Percentiles rank a stretch among this genome's conserved stretches.
Conservation (phyloP, 176 grass and related monocot genomes). For the Phragmites australis region DNA sequence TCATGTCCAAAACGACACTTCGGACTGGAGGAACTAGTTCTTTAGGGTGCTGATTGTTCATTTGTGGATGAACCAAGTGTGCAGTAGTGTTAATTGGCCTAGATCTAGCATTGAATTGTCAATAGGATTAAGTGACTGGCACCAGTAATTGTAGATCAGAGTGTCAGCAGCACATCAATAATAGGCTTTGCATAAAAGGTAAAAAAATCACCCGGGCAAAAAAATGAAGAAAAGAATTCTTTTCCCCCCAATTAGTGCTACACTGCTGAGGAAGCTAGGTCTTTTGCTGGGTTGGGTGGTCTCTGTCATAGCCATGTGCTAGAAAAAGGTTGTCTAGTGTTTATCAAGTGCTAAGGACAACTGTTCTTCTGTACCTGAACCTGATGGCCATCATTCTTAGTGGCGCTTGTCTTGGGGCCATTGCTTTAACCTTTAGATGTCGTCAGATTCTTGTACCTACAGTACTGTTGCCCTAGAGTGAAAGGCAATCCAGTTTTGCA, state of each 20-base stretch:
- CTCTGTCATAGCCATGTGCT: constrained; percentile 50
- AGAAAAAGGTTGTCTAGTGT: constrained; percentile 37
- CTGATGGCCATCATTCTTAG: constrained; percentile 43
- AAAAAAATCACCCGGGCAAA: not conserved
- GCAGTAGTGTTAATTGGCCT: not conserved
- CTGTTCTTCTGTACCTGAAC: constrained; percentile 37
- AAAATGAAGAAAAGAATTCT: not conserved
- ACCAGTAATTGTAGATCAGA: constrained; percentile 1
- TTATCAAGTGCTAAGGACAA: constrained; percentile 43
- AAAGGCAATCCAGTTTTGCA: constrained; percentile 35
- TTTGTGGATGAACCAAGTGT: not conserved
- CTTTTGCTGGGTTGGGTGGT: constrained; percentile 36
- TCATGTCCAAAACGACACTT: no score
- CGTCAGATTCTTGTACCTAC: constrained; percentile 38
- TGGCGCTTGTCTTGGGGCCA: constrained; percentile 34
- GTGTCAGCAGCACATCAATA: not conserved
- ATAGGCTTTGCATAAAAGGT: not conserved
- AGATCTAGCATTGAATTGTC: constrained; percentile 34
- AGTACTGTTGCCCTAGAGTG: constrained; percentile 37
- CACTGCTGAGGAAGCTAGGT: constrained; percentile 5
- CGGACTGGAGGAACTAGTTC: no score
- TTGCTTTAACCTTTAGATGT: constrained; percentile 44
- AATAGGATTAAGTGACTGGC: not conserved
- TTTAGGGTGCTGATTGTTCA: not conserved
- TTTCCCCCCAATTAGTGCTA: not conserved